Evolutionary conservation across 2,329 filamentous ascomycete species (phyloP).

Genomic region (Coniosporium tulheliwenetii): DNA sequence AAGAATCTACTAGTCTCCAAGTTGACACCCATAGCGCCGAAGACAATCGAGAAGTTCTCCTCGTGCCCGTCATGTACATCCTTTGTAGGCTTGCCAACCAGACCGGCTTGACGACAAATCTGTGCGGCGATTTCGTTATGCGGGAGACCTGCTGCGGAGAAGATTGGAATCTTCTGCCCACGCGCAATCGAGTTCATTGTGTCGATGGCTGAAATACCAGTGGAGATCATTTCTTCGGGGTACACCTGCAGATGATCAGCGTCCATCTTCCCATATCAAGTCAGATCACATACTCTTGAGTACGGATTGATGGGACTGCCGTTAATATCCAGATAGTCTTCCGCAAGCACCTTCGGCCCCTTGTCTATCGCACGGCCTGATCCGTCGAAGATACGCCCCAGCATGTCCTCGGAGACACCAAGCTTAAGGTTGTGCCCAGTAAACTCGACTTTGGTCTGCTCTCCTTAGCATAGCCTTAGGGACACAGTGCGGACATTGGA

Average conservation of each 20-base stretch:
- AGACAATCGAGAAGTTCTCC: conserved; percentile 99
- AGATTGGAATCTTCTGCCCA: conserved; percentile 99
- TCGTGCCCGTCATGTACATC: conserved; percentile 91
- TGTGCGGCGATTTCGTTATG: conserved; percentile 99
- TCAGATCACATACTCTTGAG: conserved; percentile 55
- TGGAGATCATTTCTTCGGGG: conserved; percentile 99
- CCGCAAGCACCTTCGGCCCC: conserved; percentile 91
- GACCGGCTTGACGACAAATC: conserved; percentile 91
- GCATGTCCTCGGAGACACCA: conserved; percentile 97
- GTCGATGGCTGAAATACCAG: conserved; percentile 97
- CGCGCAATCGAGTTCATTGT: conserved; percentile 88
- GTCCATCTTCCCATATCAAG: background rate
- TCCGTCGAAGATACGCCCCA: conserved; percentile 96
- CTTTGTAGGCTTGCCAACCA: conserved; percentile 89
- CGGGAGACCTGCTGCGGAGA: conserved; percentile 93
- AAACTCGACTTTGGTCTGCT: conserved; percentile 89
- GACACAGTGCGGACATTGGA: conserved; percentile 1
- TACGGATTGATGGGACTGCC: conserved; percentile 97
- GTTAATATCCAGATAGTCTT: conserved; percentile 98
- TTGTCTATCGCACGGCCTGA: conserved; percentile 98
- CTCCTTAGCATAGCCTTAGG: conserved; percentile 10
- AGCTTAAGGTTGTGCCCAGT: conserved; percentile 95
- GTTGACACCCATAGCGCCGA: conserved; percentile 99
- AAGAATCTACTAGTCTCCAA: conserved; percentile 98
- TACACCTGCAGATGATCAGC: conserved; percentile 50